A percentile compares a stretch with the other conserved stretches of the same genome.
These are phyloP conservation scores for Oropetium thomaeum DNA, from an alignment of 176 grass and related monocot genomes.

Conservation along the genomic window DNA sequence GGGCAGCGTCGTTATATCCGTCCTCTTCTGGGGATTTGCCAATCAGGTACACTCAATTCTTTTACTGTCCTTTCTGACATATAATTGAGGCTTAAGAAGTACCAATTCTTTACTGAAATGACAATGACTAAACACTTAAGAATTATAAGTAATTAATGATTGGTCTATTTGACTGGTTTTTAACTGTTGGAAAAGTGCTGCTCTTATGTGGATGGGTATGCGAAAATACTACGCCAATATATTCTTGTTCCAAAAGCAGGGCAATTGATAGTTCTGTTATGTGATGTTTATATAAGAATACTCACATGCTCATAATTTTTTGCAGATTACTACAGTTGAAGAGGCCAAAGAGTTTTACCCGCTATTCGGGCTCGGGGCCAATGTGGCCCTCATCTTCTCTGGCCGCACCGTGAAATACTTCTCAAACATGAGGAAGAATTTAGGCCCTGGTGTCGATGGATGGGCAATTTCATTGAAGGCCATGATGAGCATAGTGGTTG, in stretches of 20 bases:
- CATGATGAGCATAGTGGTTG: constrained; percentile 98
- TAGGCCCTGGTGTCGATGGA: constrained; percentile 91
- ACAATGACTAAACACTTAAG: neutral
- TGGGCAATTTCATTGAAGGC: constrained; percentile 91
- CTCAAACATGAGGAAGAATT: constrained; percentile 81
- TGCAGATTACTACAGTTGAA: constrained; percentile 94
- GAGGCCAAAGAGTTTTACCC: constrained; percentile 99
- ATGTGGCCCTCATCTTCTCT: constrained; percentile 93
- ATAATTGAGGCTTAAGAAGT: neutral
- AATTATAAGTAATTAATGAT: neutral
- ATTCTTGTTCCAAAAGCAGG: neutral
- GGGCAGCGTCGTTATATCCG: constrained; percentile 94
- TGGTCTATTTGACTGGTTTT: constrained; percentile 4
- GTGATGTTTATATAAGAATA: neutral
- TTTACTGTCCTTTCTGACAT: neutral
- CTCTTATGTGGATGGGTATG: neutral
- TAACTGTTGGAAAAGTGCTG: neutral
- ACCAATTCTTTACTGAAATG: neutral
- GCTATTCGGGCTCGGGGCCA: constrained; percentile 86
- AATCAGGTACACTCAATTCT: constrained; percentile 63
- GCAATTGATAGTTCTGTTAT: neutral
- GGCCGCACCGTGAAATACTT: constrained; percentile 96
- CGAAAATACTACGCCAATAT: neutral
- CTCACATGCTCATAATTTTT: neutral
- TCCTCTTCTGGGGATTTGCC: constrained; percentile 95